Evolutionary conservation across 2,329 filamentous ascomycete genomes (phyloP).

Genomic region (Clonostachys sp.): DNA sequence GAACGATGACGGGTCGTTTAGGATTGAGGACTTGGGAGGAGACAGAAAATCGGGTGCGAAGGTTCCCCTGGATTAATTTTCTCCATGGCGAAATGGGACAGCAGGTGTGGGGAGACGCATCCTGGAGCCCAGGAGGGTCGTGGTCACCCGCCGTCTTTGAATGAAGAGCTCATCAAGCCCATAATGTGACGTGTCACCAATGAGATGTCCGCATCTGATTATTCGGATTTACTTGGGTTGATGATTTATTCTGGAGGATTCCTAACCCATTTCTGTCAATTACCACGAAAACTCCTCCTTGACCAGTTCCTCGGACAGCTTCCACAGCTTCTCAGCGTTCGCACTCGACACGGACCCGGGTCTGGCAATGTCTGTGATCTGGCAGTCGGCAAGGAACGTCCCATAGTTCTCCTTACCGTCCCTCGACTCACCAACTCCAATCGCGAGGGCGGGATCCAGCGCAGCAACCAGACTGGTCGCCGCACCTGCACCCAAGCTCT

Average conservation of each 20-base stretch:
- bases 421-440: slow-evolving; percentile 20
- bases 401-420: slow-evolving; percentile 10
- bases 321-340: slow-evolving; percentile 20
- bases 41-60: neutral
- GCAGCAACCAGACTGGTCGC: slow-evolving; percentile 23
- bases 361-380: slow-evolving; percentile 10
- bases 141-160: too few relatives aligned
- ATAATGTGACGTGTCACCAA: too few relatives aligned
- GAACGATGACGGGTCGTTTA: neutral
- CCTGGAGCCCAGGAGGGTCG: too few relatives aligned
- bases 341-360: slow-evolving; percentile 15
- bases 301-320: slow-evolving; percentile 18
- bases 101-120: neutral
- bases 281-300: slow-evolving; percentile 14
- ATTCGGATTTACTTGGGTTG: too few relatives aligned
- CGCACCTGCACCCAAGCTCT: slow-evolving; percentile 19
- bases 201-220: too few relatives aligned
- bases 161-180: too few relatives aligned
- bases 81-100: neutral
- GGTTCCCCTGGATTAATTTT: neutral
- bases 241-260: too few relatives aligned
- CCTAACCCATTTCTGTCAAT: neutral
- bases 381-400: slow-evolving; percentile 12
- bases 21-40: neutral
- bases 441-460: slow-evolving; percentile 17